These are phyloP conservation scores for Phytophthora tentaculata DNA, from an alignment of 352 stramenopile genomes.

Conservation along the genomic window DNA sequence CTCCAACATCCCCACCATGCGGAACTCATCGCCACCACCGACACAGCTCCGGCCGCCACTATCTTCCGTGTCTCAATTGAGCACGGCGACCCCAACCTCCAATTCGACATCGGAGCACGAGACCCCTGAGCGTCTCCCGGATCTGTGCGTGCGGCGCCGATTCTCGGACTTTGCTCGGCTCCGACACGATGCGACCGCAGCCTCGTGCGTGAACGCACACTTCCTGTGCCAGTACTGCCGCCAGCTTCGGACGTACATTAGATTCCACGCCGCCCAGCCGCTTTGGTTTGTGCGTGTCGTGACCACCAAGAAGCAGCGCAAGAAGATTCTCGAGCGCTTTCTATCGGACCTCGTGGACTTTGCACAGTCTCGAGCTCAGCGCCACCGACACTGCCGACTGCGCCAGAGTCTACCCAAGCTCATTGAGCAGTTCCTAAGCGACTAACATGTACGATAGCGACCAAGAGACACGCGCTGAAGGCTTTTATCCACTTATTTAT, in stretches of 20 bases:
- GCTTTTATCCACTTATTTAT: too few relatives aligned
- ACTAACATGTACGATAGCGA: slow-evolving; percentile 8
- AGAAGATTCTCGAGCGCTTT: slow-evolving; percentile 50
- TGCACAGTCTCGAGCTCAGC: slow-evolving; percentile 31
- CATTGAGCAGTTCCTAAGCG: slow-evolving; percentile 40
- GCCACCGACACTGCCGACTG: slow-evolving; percentile 35
- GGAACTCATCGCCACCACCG: background rate
- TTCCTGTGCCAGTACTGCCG: slow-evolving; percentile 60
- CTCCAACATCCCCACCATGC: slow-evolving; percentile 38
- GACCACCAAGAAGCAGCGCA: slow-evolving; percentile 41
- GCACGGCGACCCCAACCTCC: slow-evolving; percentile 8
- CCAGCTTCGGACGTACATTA: slow-evolving; percentile 47
- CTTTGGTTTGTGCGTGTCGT: slow-evolving; percentile 40
- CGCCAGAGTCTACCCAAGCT: slow-evolving; percentile 41
- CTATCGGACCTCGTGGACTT: slow-evolving; percentile 48
- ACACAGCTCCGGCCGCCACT: background rate
- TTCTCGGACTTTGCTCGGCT: slow-evolving; percentile 40
- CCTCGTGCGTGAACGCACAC: slow-evolving; percentile 45
- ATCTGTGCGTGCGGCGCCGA: slow-evolving; percentile 29
- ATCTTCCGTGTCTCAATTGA: slow-evolving; percentile 8
- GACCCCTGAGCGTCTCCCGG: slow-evolving; percentile 13
- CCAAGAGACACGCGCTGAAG: background rate
- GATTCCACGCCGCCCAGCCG: slow-evolving; percentile 50
- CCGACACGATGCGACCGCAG: slow-evolving; percentile 31
- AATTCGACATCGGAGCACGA: slow-evolving; percentile 21